phyloP scores from a whole-genome alignment of 1,284 basidiomycete species.

The Dichomitus squalens region DNA sequence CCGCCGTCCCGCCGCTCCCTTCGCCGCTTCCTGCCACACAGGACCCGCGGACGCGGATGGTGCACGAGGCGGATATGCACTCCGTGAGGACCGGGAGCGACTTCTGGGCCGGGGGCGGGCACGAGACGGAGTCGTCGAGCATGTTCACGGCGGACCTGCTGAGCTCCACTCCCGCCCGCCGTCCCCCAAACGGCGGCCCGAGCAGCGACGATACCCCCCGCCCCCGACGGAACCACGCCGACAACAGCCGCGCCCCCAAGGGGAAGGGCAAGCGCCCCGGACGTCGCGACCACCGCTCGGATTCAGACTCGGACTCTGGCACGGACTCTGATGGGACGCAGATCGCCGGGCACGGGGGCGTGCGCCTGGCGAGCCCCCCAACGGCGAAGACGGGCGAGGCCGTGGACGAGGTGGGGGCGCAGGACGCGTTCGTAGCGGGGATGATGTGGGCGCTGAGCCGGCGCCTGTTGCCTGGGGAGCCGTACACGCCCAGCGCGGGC shows the following conservation, averaged over 20 bases:
- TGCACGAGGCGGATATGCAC: constrained; percentile 21
- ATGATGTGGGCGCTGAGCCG: constrained; percentile 78
- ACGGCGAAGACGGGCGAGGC: constrained; percentile 31
- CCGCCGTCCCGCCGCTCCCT: constrained; percentile 4
- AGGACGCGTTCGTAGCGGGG: constrained; percentile 78
- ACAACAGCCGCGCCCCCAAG: constrained; percentile 1
- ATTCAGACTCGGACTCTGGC: constrained; percentile 48
- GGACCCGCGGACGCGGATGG: not conserved
- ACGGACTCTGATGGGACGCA: constrained; percentile 61
- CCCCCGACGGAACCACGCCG: not conserved
- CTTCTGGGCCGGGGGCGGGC: constrained; percentile 67
- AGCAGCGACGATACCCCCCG: constrained; percentile 5
- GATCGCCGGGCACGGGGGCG: constrained; percentile 33
- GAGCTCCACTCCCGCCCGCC: constrained; percentile 18
- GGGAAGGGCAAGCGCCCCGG: constrained; percentile 21
- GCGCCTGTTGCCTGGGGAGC: constrained; percentile 64
- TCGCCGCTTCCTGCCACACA: constrained; percentile 8
- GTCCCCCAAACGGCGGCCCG: constrained; percentile 1
- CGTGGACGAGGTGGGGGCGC: constrained; percentile 71
- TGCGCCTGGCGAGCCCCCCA: not conserved
- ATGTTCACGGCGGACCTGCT: constrained; percentile 49
- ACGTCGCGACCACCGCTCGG: constrained; percentile 43
- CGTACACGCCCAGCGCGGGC: constrained; percentile 63
- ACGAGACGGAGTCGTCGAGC: constrained; percentile 56
- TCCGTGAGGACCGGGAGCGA: constrained; percentile 76